Conservation (phyloP, 2,329 filamentous ascomycete species). For the Parastagonospora nodorum region DNA sequence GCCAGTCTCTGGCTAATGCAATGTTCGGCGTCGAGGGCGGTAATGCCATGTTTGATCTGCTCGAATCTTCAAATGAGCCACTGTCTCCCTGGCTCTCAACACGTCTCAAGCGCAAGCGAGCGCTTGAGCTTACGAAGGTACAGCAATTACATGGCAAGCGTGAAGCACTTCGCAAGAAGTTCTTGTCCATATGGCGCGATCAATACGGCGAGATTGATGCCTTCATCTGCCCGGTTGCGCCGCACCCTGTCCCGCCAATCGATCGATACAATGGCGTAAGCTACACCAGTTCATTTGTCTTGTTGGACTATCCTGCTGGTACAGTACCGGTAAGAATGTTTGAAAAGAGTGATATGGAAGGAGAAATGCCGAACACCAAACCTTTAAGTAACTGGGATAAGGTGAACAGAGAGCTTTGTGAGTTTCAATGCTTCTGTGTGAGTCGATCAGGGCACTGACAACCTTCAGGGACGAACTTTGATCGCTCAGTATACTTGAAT, state of each 20-base stretch:
- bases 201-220: conserved; percentile 59
- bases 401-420: conserved; percentile 62
- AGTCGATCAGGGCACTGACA: conserved; percentile 3
- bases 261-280: conserved; percentile 67
- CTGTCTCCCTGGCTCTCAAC: conserved; percentile 64
- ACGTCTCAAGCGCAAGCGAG: conserved; percentile 56
- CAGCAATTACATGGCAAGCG: conserved; percentile 60
- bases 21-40: conserved; percentile 65
- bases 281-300: conserved; percentile 65
- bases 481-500: conserved; percentile 59
- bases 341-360: conserved; percentile 55
- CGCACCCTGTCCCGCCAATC: conserved; percentile 66
- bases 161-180: conserved; percentile 58
- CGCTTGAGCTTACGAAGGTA: conserved; percentile 55
- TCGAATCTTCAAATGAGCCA: conserved; percentile 61
- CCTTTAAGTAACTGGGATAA: conserved; percentile 64
- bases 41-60: conserved; percentile 60
- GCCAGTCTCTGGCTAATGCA: conserved; percentile 61
- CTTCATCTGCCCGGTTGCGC: conserved; percentile 66
- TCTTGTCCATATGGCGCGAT: conserved; percentile 62
- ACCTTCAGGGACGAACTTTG: conserved; percentile 50
- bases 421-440: conserved; percentile 12
- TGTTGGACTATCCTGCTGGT: conserved; percentile 67
- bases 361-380: conserved; percentile 48
- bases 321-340: conserved; percentile 60